Percentiles rank a stretch among this genome's conserved stretches.
phyloP scores from a whole-genome alignment of 169 alveolate species.

The Cryptosporidium ubiquitum region DNA sequence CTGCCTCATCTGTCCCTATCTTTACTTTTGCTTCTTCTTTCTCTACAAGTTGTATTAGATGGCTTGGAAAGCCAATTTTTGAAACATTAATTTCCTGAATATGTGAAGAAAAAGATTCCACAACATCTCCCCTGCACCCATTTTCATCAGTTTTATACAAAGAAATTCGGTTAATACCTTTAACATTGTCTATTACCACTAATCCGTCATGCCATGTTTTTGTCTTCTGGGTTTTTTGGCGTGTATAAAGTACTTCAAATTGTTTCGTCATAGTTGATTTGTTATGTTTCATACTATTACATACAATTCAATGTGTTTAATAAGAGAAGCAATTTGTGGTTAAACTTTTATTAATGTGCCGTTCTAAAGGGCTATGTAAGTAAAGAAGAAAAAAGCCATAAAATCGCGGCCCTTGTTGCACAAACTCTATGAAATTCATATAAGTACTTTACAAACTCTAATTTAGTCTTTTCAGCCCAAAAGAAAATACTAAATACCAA shows the following conservation, averaged over 20 bases:
- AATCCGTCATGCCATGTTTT: conserved; percentile 70
- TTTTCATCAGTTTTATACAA: conserved; percentile 26
- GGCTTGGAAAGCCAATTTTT: conserved; percentile 28
- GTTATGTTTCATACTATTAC: not conserved
- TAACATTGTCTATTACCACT: conserved; percentile 23
- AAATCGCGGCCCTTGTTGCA: no score
- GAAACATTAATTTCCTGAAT: not conserved
- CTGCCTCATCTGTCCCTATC: not conserved
- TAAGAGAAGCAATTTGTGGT: no score
- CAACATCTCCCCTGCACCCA: conserved; percentile 6
- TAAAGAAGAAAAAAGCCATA: no score
- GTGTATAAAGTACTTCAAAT: conserved; percentile 57
- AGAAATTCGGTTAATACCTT: conserved; percentile 29
- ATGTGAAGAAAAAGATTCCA: conserved; percentile 45
- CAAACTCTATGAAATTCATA: not conserved
- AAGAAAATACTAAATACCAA: not conserved
- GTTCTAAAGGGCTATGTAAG: no score
- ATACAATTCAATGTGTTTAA: no score
- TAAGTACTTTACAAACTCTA: not conserved
- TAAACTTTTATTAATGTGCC: no score
- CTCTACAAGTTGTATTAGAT: conserved; percentile 13
- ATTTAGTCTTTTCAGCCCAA: not conserved
- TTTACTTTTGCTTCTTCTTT: not conserved
- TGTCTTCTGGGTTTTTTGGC: conserved; percentile 67
- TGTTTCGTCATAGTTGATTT: conserved; percentile 4